phyloP scores from a whole-genome alignment of 2,329 filamentous ascomycete species.

The Alternaria rosae region DNA sequence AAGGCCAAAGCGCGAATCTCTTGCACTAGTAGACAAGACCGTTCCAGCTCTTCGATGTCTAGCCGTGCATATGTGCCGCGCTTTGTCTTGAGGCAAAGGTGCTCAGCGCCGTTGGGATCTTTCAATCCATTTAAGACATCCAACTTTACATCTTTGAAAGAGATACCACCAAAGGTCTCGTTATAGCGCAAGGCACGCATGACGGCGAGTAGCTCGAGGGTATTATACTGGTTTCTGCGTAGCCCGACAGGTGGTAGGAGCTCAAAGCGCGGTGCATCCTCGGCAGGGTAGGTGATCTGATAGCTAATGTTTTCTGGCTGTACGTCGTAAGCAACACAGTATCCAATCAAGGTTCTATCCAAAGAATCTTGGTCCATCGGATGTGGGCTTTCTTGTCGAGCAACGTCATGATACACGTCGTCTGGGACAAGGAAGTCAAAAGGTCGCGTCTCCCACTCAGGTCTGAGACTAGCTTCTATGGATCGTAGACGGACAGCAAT shows the following conservation, averaged over 20 bases:
- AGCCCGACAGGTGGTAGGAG: conserved; percentile 65
- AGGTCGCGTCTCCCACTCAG: conserved; percentile 69
- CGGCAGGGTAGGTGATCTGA: conserved; percentile 52
- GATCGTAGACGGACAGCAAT: conserved; percentile 69
- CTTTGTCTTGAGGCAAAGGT: conserved; percentile 66
- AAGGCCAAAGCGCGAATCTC: conserved; percentile 72
- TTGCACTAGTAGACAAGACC: conserved; percentile 69
- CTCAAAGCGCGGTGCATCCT: conserved; percentile 72
- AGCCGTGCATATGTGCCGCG: conserved; percentile 63
- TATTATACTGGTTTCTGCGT: conserved; percentile 62
- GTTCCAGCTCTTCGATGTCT: conserved; percentile 61
- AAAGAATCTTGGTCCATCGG: conserved; percentile 68
- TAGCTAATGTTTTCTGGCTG: conserved; percentile 69
- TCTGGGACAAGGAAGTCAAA: conserved; percentile 69
- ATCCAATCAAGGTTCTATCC: conserved; percentile 72
- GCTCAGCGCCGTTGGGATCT: conserved; percentile 68
- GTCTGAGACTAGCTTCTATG: conserved; percentile 68
- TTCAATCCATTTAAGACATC: conserved; percentile 68
- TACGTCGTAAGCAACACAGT: conserved; percentile 72
- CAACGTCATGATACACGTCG: conserved; percentile 47
- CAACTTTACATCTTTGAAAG: conserved; percentile 70
- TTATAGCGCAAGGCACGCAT: conserved; percentile 75
- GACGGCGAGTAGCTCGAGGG: conserved; percentile 72
- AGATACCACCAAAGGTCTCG: conserved; percentile 71
- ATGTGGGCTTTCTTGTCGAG: conserved; percentile 51